Conservation (phyloP, 1,284 basidiomycete species). For the Somion occarium region DNA sequence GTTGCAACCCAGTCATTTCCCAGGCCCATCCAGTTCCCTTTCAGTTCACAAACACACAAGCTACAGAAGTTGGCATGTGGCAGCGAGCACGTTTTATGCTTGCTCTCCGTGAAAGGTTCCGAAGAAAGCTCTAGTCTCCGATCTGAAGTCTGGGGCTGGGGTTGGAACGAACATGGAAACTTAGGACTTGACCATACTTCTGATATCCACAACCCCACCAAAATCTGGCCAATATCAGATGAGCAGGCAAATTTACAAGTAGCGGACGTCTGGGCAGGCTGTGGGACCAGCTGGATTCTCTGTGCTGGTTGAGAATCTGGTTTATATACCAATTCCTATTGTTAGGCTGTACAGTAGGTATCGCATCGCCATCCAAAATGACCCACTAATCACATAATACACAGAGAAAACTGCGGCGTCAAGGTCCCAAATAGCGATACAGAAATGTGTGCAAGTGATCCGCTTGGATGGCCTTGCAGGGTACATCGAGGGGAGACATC, state of each 20-base stretch:
- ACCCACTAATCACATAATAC: not conserved
- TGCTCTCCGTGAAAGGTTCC: constrained; percentile 11
- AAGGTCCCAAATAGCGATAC: not conserved
- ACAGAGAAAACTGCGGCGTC: not conserved
- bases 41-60: constrained; percentile 13
- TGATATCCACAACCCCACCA: constrained; percentile 44
- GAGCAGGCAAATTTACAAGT: constrained; percentile 13
- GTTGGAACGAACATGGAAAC: constrained; percentile 97
- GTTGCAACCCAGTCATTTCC: constrained; percentile 10
- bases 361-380: not conserved
- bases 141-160: constrained; percentile 74
- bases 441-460: not conserved
- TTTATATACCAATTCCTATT: not conserved
- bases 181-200: constrained; percentile 61
- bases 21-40: constrained; percentile 34
- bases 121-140: constrained; percentile 19
- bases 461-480: too few relatives aligned
- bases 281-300: constrained; percentile 71
- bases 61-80: constrained; percentile 54
- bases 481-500: too few relatives aligned
- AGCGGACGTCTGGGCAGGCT: constrained; percentile 57
- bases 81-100: constrained; percentile 73
- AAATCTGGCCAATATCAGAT: constrained; percentile 43
- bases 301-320: constrained; percentile 12
- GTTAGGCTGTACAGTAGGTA: constrained; percentile 4